Conservation (phyloP, 75 land plant species). For the Cunninghamia lanceolata region DNA sequence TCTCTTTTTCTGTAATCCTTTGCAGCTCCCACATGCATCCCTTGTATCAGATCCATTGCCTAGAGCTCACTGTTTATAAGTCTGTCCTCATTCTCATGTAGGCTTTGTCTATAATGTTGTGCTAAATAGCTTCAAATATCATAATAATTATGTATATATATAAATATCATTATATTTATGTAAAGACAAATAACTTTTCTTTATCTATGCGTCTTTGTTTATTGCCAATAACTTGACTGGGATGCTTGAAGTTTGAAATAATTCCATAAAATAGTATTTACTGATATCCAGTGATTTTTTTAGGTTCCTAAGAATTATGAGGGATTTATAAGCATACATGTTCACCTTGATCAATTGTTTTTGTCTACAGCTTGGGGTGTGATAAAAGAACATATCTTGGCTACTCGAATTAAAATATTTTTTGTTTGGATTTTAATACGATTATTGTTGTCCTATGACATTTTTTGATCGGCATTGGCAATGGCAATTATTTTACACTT, state of each 20-base stretch:
- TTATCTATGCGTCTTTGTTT: neutral
- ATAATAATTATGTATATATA: neutral
- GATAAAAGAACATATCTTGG: neutral
- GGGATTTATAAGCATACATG: neutral
- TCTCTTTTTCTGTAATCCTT: neutral
- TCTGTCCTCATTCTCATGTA: neutral
- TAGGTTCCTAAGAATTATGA: neutral
- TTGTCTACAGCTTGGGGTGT: neutral
- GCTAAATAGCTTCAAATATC: neutral
- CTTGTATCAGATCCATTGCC: neutral
- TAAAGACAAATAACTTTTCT: neutral
- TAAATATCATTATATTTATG: neutral
- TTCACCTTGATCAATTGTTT: neutral
- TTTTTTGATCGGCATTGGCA: neutral
- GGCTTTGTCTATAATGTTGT: neutral
- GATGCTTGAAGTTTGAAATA: neutral
- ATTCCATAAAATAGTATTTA: neutral
- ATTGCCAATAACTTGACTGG: neutral
- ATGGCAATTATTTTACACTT: neutral
- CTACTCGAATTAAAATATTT: neutral
- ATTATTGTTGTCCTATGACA: neutral
- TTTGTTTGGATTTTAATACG: neutral
- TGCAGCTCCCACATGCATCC: neutral
- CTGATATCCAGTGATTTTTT: neutral
- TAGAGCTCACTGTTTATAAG: neutral